These are phyloP conservation scores for Aspergillus ostianus DNA, from an alignment of 495 filamentous ascomycete genomes.

Conservation along the genomic window DNA sequence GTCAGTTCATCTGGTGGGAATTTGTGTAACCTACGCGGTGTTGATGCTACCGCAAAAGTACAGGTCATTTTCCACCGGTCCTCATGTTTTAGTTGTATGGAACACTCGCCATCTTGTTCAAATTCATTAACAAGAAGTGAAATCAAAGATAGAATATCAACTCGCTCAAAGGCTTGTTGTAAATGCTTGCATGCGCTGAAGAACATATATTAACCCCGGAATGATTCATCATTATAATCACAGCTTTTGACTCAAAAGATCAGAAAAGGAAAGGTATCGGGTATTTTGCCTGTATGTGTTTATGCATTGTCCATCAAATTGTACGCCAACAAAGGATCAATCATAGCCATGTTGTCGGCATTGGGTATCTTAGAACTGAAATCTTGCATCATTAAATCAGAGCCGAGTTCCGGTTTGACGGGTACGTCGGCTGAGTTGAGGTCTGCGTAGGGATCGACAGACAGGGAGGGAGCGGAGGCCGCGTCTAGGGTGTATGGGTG, in stretches of 20 bases:
- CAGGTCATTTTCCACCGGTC: too few species aligned
- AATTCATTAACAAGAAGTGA: not conserved
- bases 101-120: too few species aligned
- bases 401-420: constrained; percentile 13
- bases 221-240: not conserved
- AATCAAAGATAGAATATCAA: not conserved
- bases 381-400: constrained; percentile 35
- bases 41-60: too few species aligned
- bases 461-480: not conserved
- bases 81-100: too few species aligned
- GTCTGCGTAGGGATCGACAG: not conserved
- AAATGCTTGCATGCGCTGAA: not conserved
- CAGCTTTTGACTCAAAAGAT: not conserved
- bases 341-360: constrained; percentile 33
- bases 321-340: constrained; percentile 36
- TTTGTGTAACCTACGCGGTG: too few species aligned
- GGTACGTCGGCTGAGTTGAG: constrained; percentile 5
- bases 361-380: constrained; percentile 32
- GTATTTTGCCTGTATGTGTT: not conserved
- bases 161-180: not conserved
- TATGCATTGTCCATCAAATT: constrained; percentile 27
- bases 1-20: not conserved
- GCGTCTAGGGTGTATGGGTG: constrained; percentile 16
- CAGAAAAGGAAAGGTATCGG: too few species aligned
- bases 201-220: constrained; percentile 4